These are phyloP conservation scores for Aspergillus japonicus DNA, from an alignment of 2,329 filamentous ascomycete species.

Conservation along the genomic window DNA sequence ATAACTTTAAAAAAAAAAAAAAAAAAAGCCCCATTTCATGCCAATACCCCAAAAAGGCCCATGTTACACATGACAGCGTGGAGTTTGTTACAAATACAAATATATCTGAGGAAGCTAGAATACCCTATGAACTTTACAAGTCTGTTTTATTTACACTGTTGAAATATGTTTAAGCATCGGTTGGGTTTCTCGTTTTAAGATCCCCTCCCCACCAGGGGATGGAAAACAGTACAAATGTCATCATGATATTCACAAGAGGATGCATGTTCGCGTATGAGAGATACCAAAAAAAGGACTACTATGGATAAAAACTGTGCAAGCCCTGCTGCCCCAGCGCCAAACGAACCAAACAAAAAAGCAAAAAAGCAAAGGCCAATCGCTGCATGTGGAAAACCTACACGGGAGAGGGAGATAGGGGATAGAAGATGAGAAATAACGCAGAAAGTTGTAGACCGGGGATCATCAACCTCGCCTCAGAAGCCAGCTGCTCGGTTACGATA, in stretches of 20 bases:
- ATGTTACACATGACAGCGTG: background rate
- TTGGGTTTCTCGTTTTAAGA: too few relatives aligned
- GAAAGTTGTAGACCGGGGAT: background rate
- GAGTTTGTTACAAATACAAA: background rate
- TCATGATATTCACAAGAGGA: background rate
- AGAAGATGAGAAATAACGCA: background rate
- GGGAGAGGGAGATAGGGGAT: background rate
- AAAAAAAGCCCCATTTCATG: background rate
- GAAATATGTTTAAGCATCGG: too few relatives aligned
- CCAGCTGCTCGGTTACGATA: slow-evolving; percentile 42
- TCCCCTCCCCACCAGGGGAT: too few relatives aligned
- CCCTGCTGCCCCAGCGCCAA: background rate
- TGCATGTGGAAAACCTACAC: background rate
- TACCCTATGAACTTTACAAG: background rate
- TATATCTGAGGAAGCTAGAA: background rate
- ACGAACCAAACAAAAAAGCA: background rate
- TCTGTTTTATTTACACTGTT: background rate
- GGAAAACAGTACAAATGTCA: background rate
- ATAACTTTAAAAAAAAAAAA: too few relatives aligned
- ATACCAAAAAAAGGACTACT: background rate
- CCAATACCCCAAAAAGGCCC: background rate
- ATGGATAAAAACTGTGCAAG: background rate
- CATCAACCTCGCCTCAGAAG: slow-evolving; percentile 12
- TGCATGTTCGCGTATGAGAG: background rate
- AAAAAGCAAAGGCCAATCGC: background rate